Percentiles rank a stretch among this genome's conserved stretches.
Evolutionary conservation across 768 basidiomycete species (phyloP).

Genomic region (Tricholoma hemisulphureum): DNA sequence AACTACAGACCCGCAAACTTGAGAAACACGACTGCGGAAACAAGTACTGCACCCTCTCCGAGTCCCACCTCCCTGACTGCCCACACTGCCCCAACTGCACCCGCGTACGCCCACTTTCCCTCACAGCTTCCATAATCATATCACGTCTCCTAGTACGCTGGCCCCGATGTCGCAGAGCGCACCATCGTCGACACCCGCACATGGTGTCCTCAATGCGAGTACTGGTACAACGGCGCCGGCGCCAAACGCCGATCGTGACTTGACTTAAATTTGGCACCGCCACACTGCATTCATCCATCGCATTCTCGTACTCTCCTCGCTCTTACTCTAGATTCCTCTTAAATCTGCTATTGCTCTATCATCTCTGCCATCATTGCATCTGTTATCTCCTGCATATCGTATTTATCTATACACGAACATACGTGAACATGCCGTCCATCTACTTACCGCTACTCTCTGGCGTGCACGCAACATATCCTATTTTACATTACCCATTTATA

Average conservation of each 20-base stretch:
- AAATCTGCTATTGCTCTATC: not conserved
- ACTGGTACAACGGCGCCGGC: slow-evolving; percentile 60
- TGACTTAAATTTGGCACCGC: not conserved
- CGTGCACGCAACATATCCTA: too few species aligned
- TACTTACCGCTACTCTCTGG: not conserved
- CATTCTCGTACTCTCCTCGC: not conserved
- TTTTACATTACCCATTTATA: not conserved
- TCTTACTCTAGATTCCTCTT: not conserved
- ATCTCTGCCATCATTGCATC: not conserved
- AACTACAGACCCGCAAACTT: slow-evolving; percentile 46
- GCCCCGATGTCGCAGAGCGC: slow-evolving; percentile 67
- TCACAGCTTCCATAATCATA: slow-evolving; percentile 2
- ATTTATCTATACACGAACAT: not conserved
- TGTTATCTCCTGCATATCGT: not conserved
- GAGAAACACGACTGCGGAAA: slow-evolving; percentile 55
- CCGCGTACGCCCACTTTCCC: slow-evolving; percentile 33
- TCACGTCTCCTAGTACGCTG: slow-evolving; percentile 52
- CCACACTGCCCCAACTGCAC: slow-evolving; percentile 43
- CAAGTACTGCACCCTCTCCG: slow-evolving; percentile 40
- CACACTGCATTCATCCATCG: slow-evolving; percentile 1
- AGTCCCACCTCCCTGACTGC: slow-evolving; percentile 32
- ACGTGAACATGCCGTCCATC: not conserved
- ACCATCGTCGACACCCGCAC: slow-evolving; percentile 49
- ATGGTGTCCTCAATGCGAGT: slow-evolving; percentile 57
- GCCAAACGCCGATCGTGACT: slow-evolving; percentile 56